phyloP scores from a whole-genome alignment of 2,329 filamentous ascomycete genomes.

The Ophiobolus disseminans region DNA sequence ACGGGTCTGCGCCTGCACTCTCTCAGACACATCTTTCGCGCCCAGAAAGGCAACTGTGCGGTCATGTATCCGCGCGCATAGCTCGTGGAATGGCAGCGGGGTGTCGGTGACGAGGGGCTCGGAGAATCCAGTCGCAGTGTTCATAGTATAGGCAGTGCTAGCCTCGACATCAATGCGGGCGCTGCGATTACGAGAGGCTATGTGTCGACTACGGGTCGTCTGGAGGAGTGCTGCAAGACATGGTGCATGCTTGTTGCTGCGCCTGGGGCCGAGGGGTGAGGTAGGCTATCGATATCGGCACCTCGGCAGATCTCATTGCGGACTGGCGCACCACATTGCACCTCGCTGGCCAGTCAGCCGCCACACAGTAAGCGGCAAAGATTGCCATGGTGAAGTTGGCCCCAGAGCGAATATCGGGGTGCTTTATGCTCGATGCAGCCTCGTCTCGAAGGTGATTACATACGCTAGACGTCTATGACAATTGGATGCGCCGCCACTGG shows the following conservation, averaged over 20 bases:
- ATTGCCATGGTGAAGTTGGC: constrained; percentile 10
- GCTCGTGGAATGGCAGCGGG: constrained; percentile 56
- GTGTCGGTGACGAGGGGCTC: constrained; percentile 49
- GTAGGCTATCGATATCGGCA: constrained; percentile 30
- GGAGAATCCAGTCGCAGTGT: constrained; percentile 34
- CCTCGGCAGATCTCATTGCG: constrained; percentile 22
- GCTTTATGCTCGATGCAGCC: constrained; percentile 2
- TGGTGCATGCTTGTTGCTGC: constrained; percentile 25
- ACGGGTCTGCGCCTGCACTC: constrained; percentile 76
- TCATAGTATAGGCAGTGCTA: constrained; percentile 47
- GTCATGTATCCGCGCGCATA: constrained; percentile 61
- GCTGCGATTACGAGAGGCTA: constrained; percentile 20
- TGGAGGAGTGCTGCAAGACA: constrained; percentile 28
- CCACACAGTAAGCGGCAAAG: constrained; percentile 20
- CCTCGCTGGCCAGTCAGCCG: constrained; percentile 20
- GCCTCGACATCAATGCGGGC: constrained; percentile 43
- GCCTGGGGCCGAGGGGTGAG: constrained; percentile 24
- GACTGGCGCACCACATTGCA: constrained; percentile 14
- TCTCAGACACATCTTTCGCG: constrained; percentile 62
- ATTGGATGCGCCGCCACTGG: constrained; percentile 22
- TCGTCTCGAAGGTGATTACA: constrained; percentile 21
- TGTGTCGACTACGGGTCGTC: constrained; percentile 25
- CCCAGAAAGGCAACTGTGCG: constrained; percentile 72
- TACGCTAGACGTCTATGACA: constrained; percentile 12
- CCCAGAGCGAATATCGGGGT: constrained; percentile 4